Evolutionary conservation across 2,329 filamentous ascomycete genomes (phyloP).

Genomic region (Helotiales sp.): DNA sequence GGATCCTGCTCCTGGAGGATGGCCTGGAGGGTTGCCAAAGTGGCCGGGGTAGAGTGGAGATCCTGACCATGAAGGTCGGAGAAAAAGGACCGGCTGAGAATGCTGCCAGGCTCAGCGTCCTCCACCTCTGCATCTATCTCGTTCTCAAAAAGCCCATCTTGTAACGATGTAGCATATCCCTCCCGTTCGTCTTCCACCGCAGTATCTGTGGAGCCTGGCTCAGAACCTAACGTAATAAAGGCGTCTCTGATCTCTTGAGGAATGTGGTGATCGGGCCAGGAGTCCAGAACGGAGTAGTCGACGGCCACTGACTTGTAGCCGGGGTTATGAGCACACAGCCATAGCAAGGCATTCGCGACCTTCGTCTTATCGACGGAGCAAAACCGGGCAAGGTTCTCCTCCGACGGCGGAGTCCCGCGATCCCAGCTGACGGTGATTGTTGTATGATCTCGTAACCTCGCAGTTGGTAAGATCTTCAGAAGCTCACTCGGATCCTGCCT

Average conservation of each 20-base stretch:
- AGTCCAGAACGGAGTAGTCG: constrained; percentile 24
- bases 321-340: constrained; percentile 23
- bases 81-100: constrained; percentile 24
- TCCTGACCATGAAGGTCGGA: constrained; percentile 26
- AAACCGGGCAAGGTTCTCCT: too few relatives aligned
- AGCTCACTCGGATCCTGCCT: too few relatives aligned
- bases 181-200: constrained; percentile 20
- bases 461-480: too few relatives aligned
- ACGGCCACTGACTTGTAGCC: constrained; percentile 21
- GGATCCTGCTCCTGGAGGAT: constrained; percentile 1
- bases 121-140: not conserved
- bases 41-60: constrained; percentile 21
- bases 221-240: constrained; percentile 22
- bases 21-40: constrained; percentile 20
- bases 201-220: constrained; percentile 18
- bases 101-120: constrained; percentile 21
- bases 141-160: constrained; percentile 21
- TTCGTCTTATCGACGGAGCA: not conserved
- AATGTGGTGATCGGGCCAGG: constrained; percentile 28
- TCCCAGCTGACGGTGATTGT: too few relatives aligned
- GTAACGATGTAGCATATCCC: constrained; percentile 20
- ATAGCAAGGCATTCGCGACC: constrained; percentile 21
- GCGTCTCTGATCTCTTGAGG: constrained; percentile 25
- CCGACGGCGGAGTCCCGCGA: too few relatives aligned
- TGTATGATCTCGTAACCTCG: too few relatives aligned